Base-by-base conservation (phyloP, 148 eudicot genomes). In the Mesembryanthemum crystallinum region DNA sequence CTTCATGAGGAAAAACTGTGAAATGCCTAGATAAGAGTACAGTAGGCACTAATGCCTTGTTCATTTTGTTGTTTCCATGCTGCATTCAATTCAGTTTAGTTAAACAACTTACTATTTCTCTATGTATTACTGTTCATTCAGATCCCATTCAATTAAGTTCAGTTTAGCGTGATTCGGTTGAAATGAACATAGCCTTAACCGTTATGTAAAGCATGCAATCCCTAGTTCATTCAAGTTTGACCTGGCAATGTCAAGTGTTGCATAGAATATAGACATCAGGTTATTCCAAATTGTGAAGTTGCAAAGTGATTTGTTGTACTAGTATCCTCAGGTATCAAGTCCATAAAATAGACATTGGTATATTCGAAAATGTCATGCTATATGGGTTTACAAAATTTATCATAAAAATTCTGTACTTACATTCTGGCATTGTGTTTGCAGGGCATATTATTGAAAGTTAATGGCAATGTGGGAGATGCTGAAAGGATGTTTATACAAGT, bases 401-500 rank as follows among this genome's bases (percentile, higher is more conserved):
- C 64, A 14, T 29, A 33, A 29, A 18, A 7, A 5, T 33, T 12
- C 7, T 49, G 24, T 28, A 37, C 72, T 32, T 69, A 39, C 62
- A 12, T 9, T 47, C 49, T 77, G 8, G 65, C 59, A 59, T 73
- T 63, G 76, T 18, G 77, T 78, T 37, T 87, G 84, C 90, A 95
- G 98, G 98, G 97, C 62, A 90, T 95, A 79, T 76, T 95, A 70
- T 82, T 95, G 87, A 95, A 92, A 78, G 80, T 86, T 82, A 92
- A 89, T 80, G 98, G 96, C 45, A 88, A 79, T 62, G 73, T 82
- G 79, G 98, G 98, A 81, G 92, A 89, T 69, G 96, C 97, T 24
- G 96, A 95, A 83, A 85, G 98, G 83, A 92, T 92, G 97, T 95
- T 95, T 82, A 95, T 95, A 85, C 98, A 94, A 85, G 98, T 90